Conservation (phyloP, 441 rosid species). For the Melastoma candidum region DNA sequence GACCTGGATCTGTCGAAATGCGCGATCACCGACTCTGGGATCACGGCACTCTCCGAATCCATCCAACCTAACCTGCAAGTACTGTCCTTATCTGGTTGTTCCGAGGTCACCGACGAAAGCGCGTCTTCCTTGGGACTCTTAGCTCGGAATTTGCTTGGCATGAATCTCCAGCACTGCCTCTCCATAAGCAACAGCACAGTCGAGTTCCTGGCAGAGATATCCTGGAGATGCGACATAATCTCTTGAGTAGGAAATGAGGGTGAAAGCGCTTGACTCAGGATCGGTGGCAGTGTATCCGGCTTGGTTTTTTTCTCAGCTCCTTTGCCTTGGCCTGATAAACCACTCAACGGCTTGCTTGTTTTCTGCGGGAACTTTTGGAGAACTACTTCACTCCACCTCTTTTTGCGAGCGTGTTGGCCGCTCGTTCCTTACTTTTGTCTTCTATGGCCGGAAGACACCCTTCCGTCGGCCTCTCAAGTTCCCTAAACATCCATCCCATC, state of each 20-base stretch:
- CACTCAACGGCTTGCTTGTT: no score
- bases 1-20: constrained; percentile 77
- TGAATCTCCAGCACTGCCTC: constrained; percentile 79
- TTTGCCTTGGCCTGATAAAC: no score
- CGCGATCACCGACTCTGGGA: constrained; percentile 58
- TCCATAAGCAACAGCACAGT: constrained; percentile 55
- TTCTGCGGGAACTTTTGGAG: no score
- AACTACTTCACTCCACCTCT: no score
- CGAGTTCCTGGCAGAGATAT: constrained; percentile 46
- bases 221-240: constrained; percentile 94
- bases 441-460: no score
- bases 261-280: no score
- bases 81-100: constrained; percentile 74
- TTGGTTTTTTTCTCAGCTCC: no score
- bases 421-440: no score
- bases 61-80: constrained; percentile 71
- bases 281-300: no score
- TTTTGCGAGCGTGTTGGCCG: no score
- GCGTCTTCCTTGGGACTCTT: constrained; percentile 45
- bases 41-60: constrained; percentile 48
- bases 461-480: no score
- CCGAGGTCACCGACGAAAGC: constrained; percentile 56
- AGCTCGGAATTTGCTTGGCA: constrained; percentile 66
- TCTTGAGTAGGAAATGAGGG: constrained; percentile 20
- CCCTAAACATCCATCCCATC: no score